phyloP scores from a whole-genome alignment of 768 basidiomycete species.

The Kwoniella sp. region DNA sequence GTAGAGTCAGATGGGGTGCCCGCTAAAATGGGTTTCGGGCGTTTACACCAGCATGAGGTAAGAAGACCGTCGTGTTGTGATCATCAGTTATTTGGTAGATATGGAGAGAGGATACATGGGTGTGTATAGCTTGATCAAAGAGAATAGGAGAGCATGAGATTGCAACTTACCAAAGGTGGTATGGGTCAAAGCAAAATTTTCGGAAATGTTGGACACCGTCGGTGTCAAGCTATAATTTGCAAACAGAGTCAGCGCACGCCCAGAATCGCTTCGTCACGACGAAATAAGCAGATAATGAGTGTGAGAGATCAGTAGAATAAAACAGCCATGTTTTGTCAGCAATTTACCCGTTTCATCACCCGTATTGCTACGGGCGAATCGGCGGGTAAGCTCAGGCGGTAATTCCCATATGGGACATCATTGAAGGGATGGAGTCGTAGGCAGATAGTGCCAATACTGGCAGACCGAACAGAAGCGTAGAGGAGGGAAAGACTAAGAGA shows the following conservation, averaged over 20 bases:
- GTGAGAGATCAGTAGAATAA: slow-evolving; percentile 43
- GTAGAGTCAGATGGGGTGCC: slow-evolving; percentile 53
- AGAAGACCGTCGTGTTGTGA: slow-evolving; percentile 56
- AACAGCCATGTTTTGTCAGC: slow-evolving; percentile 56
- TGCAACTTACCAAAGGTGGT: not conserved
- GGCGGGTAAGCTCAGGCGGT: slow-evolving; percentile 49
- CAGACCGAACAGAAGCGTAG: not conserved
- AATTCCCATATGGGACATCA: slow-evolving; percentile 55
- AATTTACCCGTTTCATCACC: slow-evolving; percentile 32
- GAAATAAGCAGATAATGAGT: not conserved
- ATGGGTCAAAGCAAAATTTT: slow-evolving; percentile 3
- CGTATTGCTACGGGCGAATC: slow-evolving; percentile 34
- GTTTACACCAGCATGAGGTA: slow-evolving; percentile 50
- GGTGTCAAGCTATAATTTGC: not conserved
- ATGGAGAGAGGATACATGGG: not conserved
- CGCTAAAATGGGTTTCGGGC: slow-evolving; percentile 53
- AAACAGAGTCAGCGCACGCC: not conserved
- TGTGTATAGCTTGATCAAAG: not conserved
- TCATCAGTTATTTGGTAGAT: slow-evolving; percentile 46
- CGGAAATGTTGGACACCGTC: not conserved
- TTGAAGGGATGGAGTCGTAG: slow-evolving; percentile 15
- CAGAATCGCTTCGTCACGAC: not conserved
- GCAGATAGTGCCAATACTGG: too few relatives aligned
- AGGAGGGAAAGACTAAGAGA: not conserved
- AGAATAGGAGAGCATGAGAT: too few relatives aligned